A percentile compares a stretch with the other conserved stretches of the same genome.
These are phyloP conservation scores for Persicaria tinctoria DNA, from an alignment of 148 eudicot genomes.

Conservation along the genomic window DNA sequence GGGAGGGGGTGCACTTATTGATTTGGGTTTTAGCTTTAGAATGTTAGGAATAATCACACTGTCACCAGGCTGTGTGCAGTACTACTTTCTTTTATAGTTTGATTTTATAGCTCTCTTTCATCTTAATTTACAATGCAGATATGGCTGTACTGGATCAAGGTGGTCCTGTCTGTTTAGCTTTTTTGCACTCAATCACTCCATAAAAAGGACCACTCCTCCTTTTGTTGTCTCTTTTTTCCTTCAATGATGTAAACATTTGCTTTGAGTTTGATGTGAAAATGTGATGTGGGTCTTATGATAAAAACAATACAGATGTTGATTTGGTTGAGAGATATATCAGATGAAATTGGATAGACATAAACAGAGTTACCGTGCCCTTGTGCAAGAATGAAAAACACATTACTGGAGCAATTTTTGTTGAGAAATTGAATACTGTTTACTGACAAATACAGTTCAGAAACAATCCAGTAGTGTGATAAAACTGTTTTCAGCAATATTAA, in stretches of 20 bases:
- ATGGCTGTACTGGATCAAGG: background rate
- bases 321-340: background rate
- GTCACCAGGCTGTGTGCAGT: constrained; percentile 3
- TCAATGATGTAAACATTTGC: no score
- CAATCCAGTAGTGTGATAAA: no score
- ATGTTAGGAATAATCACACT: background rate
- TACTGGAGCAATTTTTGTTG: no score
- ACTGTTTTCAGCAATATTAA: no score
- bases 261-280: background rate
- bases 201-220: constrained; percentile 6
- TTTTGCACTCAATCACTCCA: constrained; percentile 2
- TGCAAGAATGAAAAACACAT: background rate
- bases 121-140: constrained; percentile 5
- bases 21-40: background rate
- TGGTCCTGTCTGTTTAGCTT: constrained; percentile 1
- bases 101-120: constrained; percentile 1
- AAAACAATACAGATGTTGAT: background rate
- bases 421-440: no score
- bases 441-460: no score
- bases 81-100: background rate
- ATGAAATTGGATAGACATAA: background rate
- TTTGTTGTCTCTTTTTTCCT: background rate
- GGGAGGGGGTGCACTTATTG: constrained; percentile 1
- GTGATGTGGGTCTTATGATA: background rate
- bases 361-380: background rate